Base-by-base conservation (phyloP, 495 filamentous ascomycete genomes). In the Xylaria curta region DNA sequence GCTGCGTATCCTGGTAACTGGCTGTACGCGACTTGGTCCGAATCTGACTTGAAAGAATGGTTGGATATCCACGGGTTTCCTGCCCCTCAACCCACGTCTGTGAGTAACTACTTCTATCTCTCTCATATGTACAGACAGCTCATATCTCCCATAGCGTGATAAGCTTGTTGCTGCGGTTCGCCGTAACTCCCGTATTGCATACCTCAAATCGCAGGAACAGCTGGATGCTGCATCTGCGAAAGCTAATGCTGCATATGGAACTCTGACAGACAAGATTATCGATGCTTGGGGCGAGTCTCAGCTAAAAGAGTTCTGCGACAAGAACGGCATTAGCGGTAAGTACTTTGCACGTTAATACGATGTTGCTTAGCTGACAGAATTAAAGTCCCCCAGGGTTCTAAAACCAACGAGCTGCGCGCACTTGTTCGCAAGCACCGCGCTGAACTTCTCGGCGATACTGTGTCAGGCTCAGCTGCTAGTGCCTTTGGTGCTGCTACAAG, bases 281-380 rank as follows among this genome's bases (percentile, higher is more conserved):
- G 90, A 97, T 73, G 89, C 92, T 36, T 99, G 96, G 96, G 89
- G 90, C 71, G 96, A 99, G 79, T 86, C 87, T 38, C 85, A 97
- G 76, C 82, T 99, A 59, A 98, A 98, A 85, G 88, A 94, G 42
- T 98, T 98, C 86, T 89, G 93, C 64, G 95, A 99, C 85, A 91
- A 91, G 80, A 93, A 98, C 78, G 86, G 89, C 74, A 94, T 99
- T 63, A 76, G 67, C 26, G 80, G 84, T 86, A 71, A 47, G 80
- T 68, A 6, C 7, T 36, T 1, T 9, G 0, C 5, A 12, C 0
- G 2, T 28, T 17, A 28, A 62, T n/a, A 44, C 0, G 36, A 15
- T 17, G 53, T 26, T 2, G 17, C 7, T 3, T 13, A 36, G 19
- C 74, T 80, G 90, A 94, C 73, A 85, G 84, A n/a, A 85, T 92